These are phyloP conservation scores for Torrubiella hemipterigena DNA, from an alignment of 2,329 filamentous ascomycete species.

Conservation along the genomic window DNA sequence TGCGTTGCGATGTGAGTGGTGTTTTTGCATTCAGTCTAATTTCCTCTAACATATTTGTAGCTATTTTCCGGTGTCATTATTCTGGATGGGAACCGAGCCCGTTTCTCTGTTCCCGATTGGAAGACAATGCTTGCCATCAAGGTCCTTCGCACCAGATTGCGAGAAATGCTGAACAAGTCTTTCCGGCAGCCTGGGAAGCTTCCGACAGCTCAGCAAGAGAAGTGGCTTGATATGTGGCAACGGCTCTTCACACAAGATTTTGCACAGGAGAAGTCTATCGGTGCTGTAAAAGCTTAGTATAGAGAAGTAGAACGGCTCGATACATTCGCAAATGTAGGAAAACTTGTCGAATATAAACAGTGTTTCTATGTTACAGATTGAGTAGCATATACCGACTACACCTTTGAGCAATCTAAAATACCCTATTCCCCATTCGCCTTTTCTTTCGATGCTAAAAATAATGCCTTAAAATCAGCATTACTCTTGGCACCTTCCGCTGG, in stretches of 20 bases:
- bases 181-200: slow-evolving; percentile 58
- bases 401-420: no score
- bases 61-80: slow-evolving; percentile 80
- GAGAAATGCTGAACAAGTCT: slow-evolving; percentile 59
- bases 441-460: slow-evolving; percentile 23
- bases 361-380: no score
- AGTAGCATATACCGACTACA: no score
- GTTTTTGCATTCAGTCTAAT: not conserved
- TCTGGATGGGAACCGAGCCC: slow-evolving; percentile 75
- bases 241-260: slow-evolving; percentile 50
- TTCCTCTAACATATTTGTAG: slow-evolving; percentile 22
- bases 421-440: slow-evolving; percentile 3
- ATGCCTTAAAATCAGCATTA: slow-evolving; percentile 47
- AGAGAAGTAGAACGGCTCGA: slow-evolving; percentile 13
- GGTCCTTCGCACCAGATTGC: slow-evolving; percentile 57
- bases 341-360: no score
- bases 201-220: slow-evolving; percentile 53
- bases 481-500: slow-evolving; percentile 25
- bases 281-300: slow-evolving; percentile 11
- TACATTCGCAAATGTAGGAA: no score
- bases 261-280: slow-evolving; percentile 17
- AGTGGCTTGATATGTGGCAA: slow-evolving; percentile 67
- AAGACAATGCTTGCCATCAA: slow-evolving; percentile 86
- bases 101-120: slow-evolving; percentile 80
- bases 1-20: slow-evolving; percentile 62